Evolutionary conservation across 2,329 filamentous ascomycete genomes (phyloP).

Genomic region (Alternaria ethzedia): DNA sequence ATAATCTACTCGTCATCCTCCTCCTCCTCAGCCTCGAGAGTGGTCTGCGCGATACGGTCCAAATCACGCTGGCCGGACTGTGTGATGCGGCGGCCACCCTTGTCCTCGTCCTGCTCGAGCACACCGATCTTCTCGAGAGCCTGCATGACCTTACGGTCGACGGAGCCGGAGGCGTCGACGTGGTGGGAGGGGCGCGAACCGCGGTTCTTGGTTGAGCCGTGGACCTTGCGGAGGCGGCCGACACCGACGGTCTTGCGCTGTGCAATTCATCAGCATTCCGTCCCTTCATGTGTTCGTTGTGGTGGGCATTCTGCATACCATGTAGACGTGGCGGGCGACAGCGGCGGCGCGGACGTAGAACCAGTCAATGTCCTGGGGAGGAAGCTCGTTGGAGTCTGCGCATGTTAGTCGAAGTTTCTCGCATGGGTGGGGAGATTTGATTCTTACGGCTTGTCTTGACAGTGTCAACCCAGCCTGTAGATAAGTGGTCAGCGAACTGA

Average conservation of each 20-base stretch:
- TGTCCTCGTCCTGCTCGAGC: slow-evolving; percentile 96
- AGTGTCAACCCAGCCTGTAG: slow-evolving; percentile 96
- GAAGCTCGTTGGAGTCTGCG: slow-evolving; percentile 86
- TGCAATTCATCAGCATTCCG: not conserved
- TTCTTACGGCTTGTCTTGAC: slow-evolving; percentile 82
- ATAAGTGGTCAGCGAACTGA: slow-evolving; percentile 54
- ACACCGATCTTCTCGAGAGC: slow-evolving; percentile 99
- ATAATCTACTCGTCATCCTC: slow-evolving; percentile 50
- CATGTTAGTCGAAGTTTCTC: not conserved
- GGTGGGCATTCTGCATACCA: slow-evolving; percentile 48
- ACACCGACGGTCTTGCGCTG: slow-evolving; percentile 96
- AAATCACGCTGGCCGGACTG: slow-evolving; percentile 98
- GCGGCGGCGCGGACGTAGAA: slow-evolving; percentile 87
- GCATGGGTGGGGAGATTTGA: not conserved
- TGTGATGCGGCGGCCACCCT: slow-evolving; percentile 97
- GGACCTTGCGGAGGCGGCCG: slow-evolving; percentile 93
- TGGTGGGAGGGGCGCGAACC: slow-evolving; percentile 90
- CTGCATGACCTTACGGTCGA: slow-evolving; percentile 98
- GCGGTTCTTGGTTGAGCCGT: slow-evolving; percentile 94
- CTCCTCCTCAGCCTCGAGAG: slow-evolving; percentile 59
- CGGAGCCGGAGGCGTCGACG: slow-evolving; percentile 91
- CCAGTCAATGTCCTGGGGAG: slow-evolving; percentile 98
- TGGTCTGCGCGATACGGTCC: slow-evolving; percentile 71
- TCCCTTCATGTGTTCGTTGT: not conserved
- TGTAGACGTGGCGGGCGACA: slow-evolving; percentile 97